A percentile compares a stretch with the other conserved stretches of the same genome.
Evolutionary conservation across 345 rosid species (phyloP).

Genomic region (Bruguiera sexangula): DNA sequence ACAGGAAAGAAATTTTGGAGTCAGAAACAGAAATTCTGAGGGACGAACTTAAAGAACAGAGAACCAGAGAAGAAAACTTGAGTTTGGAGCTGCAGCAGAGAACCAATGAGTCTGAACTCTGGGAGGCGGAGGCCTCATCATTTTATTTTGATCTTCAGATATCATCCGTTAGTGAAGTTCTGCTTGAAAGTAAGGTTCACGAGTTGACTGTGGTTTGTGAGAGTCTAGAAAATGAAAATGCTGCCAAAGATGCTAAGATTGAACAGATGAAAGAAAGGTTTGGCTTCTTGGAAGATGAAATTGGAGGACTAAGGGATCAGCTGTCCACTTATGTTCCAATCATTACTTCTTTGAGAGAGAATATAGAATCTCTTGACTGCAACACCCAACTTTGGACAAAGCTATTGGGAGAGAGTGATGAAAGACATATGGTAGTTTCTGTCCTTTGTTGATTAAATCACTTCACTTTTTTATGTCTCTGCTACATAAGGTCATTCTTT

Average conservation of each 20-base stretch:
- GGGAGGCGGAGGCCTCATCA: slow-evolving; percentile 89
- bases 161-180: slow-evolving; percentile 62
- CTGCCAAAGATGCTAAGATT: slow-evolving; percentile 21
- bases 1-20: slow-evolving; percentile 51
- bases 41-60: slow-evolving; percentile 48
- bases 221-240: slow-evolving; percentile 23
- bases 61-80: slow-evolving; percentile 58
- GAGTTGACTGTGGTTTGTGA: slow-evolving; percentile 27
- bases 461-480: not conserved
- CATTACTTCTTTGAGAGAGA: slow-evolving; percentile 19
- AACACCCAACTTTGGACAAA: slow-evolving; percentile 35
- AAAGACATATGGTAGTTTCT: slow-evolving; percentile 33
- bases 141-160: slow-evolving; percentile 84
- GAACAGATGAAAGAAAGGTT: slow-evolving; percentile 22
- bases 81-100: slow-evolving; percentile 75
- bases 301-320: slow-evolving; percentile 25
- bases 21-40: slow-evolving; percentile 36
- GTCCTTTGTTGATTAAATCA: slow-evolving; percentile 9
- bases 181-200: slow-evolving; percentile 44
- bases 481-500: not conserved
- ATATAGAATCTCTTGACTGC: slow-evolving; percentile 23
- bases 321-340: slow-evolving; percentile 30
- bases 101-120: slow-evolving; percentile 71
- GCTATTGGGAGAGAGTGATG: slow-evolving; percentile 10
- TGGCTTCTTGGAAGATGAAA: slow-evolving; percentile 22